Conservation (phyloP, 139 green algal species). For the Choricystis sp. region DNA sequence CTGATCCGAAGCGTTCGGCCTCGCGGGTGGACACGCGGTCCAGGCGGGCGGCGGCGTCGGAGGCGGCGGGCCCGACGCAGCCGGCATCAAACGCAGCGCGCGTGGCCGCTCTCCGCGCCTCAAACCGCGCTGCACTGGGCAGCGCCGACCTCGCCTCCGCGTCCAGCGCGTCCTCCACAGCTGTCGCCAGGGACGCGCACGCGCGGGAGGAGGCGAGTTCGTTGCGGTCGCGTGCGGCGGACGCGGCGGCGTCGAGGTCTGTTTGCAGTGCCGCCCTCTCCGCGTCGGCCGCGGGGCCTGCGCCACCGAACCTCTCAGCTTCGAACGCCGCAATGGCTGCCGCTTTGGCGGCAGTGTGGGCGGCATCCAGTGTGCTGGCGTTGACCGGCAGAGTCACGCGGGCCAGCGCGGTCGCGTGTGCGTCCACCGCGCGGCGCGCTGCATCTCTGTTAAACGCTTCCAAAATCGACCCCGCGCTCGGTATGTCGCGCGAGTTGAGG, state of each 20-base stretch:
- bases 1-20: constrained; percentile 37
- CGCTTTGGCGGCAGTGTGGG: constrained; percentile 4
- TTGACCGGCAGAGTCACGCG: constrained; percentile 32
- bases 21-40: constrained; percentile 27
- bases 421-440: background rate
- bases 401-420: constrained; percentile 6
- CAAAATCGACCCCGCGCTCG: constrained; percentile 45
- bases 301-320: constrained; percentile 29
- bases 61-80: constrained; percentile 32
- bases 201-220: constrained; percentile 7
- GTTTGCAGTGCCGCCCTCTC: constrained; percentile 22
- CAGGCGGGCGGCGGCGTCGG: constrained; percentile 15
- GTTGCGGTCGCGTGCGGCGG: constrained; percentile 17
- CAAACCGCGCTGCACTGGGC: constrained; percentile 36
- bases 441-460: constrained; percentile 57
- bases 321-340: constrained; percentile 21
- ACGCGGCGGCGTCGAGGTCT: constrained; percentile 5
- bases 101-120: constrained; percentile 25
- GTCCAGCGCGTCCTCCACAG: constrained; percentile 30
- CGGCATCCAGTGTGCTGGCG: constrained; percentile 14
- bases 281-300: constrained; percentile 3
- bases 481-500: constrained; percentile 56
- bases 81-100: constrained; percentile 20
- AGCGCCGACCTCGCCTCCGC: constrained; percentile 20
- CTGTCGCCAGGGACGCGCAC: constrained; percentile 22